These are phyloP conservation scores for Pyrrhoderma noxium DNA, from an alignment of 1,284 basidiomycete species.

Conservation along the genomic window DNA sequence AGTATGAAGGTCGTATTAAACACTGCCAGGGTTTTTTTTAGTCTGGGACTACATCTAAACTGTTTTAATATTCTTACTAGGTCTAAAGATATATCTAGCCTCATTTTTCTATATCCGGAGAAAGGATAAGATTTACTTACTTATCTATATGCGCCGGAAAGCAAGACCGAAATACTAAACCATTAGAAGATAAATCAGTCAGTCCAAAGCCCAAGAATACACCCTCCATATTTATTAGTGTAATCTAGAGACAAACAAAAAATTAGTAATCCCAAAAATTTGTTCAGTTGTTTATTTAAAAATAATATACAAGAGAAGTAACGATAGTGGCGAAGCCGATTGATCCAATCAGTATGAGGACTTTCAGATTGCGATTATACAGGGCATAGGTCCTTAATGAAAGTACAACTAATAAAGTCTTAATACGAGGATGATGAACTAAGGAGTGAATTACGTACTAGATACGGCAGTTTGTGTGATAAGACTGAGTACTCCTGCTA, in stretches of 20 bases:
- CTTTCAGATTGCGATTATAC: constrained; percentile 3
- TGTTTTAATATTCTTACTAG: no score
- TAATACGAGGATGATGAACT: background rate
- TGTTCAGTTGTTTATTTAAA: no score
- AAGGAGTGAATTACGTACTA: constrained; percentile 1
- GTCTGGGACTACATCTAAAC: no score
- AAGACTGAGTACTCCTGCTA: constrained; percentile 4
- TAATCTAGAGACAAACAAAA: no score
- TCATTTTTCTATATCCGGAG: no score
- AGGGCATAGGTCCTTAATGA: constrained; percentile 13
- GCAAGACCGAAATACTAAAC: constrained; percentile 5
- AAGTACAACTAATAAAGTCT: background rate
- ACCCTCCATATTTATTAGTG: constrained; percentile 9
- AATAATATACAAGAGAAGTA: constrained; percentile 3
- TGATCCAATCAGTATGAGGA: background rate
- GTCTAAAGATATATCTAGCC: no score
- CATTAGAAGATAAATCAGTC: background rate
- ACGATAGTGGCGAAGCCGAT: constrained; percentile 5
- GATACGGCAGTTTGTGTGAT: constrained; percentile 11
- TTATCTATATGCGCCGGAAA: constrained; percentile 2
- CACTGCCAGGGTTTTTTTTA: background rate
- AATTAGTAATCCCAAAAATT: no score
- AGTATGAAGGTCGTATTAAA: constrained; percentile 6
- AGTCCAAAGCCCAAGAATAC: constrained; percentile 4
- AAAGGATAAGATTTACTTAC: constrained; percentile 5